Base-by-base conservation (phyloP, 345 rosid genomes). In the Murraya paniculata region DNA sequence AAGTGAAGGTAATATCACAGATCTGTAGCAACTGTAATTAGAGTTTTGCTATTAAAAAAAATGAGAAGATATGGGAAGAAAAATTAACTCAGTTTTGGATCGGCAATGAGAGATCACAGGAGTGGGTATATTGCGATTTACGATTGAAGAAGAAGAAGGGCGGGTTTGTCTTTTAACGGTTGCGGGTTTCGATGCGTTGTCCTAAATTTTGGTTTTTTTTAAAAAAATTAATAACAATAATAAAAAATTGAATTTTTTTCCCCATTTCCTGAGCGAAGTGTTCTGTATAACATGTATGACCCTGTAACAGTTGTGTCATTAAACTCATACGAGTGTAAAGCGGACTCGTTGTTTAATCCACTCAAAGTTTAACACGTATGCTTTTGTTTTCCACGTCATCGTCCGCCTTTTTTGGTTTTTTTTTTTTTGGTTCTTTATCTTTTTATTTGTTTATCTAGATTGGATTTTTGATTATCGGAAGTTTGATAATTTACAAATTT, bases 11-110 rank as follows among this genome's bases (percentile, higher is more conserved):
- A 8, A 48, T 24, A 55, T 53, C 13, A 5, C n/a, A 66, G 72
- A 85, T 78, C 85, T 56, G 50, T 25, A 9, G 72, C 50, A 60
- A 78, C n/a, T 33, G 41, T 28, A 81, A 67, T 33, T 7, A 73
- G 85, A 77, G 81, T 65, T 77, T 76, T 69, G 53, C 9, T 22
- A 76, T 48, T 2, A 5, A 59, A n/a, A 45, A 64, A 24, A 24
- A n/a, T 2, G 61, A 75, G 67, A 27, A 36, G 33, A 50, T 50
- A 10, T 50, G 53, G 5, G 55, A 50, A 9, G 22, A 7, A 9
- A 72, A 56, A 38, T 57, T 4, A 70, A 78, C 74, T 53, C 41
- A 53, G 22, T 72, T 75, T 64, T 24, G 71, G 71, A 82, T 78
- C 62, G 7, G 64, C 33, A 55, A 68, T 31, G n/a, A 25, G 66